phyloP scores from a whole-genome alignment of 352 stramenopile species.

The Pythium rishiriense region DNA sequence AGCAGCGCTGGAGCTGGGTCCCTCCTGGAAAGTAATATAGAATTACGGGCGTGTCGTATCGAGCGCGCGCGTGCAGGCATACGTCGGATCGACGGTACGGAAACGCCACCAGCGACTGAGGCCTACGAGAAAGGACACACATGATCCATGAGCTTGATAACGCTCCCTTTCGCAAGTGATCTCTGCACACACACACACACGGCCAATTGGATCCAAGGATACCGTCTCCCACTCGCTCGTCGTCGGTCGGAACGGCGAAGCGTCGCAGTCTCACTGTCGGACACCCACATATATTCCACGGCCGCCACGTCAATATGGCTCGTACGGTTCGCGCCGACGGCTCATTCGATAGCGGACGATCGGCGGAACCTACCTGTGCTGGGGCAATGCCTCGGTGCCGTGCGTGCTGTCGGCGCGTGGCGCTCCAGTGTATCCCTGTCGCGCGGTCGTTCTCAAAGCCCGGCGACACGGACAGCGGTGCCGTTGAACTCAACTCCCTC shows the following conservation, averaged over 20 bases:
- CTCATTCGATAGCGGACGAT: neutral
- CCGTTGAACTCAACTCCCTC: slow-evolving; percentile 1
- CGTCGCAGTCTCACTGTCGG: too few relatives aligned
- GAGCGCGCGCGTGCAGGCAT: neutral
- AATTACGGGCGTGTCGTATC: neutral
- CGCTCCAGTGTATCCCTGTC: neutral
- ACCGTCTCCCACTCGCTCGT: too few relatives aligned
- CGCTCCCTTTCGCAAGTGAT: too few relatives aligned
- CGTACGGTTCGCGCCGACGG: too few relatives aligned
- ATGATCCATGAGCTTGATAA: too few relatives aligned
- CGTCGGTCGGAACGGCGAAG: too few relatives aligned
- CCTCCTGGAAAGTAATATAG: neutral
- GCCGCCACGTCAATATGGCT: neutral
- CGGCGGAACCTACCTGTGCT: neutral
- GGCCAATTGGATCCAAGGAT: too few relatives aligned
- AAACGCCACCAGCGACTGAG: neutral
- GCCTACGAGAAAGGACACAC: neutral
- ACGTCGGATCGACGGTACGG: neutral
- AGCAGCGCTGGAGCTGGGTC: neutral
- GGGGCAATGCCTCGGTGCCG: neutral
- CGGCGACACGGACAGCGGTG: neutral
- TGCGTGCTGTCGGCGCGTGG: neutral
- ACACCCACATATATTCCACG: too few relatives aligned
- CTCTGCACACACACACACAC: too few relatives aligned
- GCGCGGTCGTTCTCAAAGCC: neutral